Evolutionary conservation across 805 yeast genomes (phyloP), one percentile per base, ranked within the genome.

Genomic region (Candida montana): DNA sequence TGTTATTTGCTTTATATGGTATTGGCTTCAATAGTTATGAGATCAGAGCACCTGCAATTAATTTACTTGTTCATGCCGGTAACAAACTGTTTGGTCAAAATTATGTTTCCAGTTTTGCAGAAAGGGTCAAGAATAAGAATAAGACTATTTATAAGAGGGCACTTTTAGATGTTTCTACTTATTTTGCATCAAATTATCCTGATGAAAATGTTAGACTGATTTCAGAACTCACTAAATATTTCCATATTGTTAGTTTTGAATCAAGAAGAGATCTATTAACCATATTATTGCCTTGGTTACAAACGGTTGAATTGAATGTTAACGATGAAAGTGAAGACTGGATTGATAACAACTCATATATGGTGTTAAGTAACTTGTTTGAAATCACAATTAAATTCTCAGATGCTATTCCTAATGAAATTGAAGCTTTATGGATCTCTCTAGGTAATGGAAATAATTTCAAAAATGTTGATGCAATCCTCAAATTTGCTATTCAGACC

Each of bases 371-470:
- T 47, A 89, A 90, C 48, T 63, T 91, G 41, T 78, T 90, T 58
- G 97, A 87, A 51, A 82, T 93, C 31, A 88, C 97, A 0, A 78
- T 88, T 29, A 78, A 78, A 44, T 85, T 82, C 51, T 78, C 90
- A 39, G 81, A 82, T 35, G 68, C 71, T 12, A 78, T 87, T 50
- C 86, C 87, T 33, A 83, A 83, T 52, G 98, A 89, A 52, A 87
- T 93, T 10, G 97, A 90, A 59, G 95, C 95, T 0, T 62, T 93
- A 18, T 93, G 99, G 99, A 88, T 86, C 5, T 91, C 97, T 0
- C 67, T 93, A n/a, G 96, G 95, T 1, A 77, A 75, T 37, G 86
- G 83, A 5, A 72, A 75, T n/a, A 72, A 76, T 23, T 72, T 75
- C 24, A 71, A 67, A n/a, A 89, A 91, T 53, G 81, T 82, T 17